Evolutionary conservation across 768 basidiomycete species (phyloP).

Genomic region (Amanita exitialis): DNA sequence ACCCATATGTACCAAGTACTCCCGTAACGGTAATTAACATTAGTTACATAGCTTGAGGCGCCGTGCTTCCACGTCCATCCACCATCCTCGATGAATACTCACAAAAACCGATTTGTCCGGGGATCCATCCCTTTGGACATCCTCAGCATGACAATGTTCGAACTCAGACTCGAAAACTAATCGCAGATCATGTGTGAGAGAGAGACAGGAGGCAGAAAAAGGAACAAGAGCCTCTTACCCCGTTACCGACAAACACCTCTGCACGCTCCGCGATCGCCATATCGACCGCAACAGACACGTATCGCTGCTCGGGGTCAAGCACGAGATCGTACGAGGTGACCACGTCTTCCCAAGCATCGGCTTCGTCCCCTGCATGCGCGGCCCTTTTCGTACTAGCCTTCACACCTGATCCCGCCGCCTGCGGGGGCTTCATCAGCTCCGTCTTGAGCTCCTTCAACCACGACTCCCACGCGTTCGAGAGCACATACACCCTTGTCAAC

Average conservation of each 20-base stretch:
- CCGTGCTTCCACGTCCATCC: not conserved
- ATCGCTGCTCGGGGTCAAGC: slow-evolving; percentile 33
- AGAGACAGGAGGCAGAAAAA: slow-evolving; percentile 1
- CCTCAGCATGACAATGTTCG: slow-evolving; percentile 38
- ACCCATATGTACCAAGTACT: not conserved
- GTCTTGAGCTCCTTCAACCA: not conserved
- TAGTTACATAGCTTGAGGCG: not conserved
- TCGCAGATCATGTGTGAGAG: not conserved
- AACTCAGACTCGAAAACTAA: slow-evolving; percentile 39
- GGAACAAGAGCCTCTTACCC: slow-evolving; percentile 27
- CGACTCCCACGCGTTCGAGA: slow-evolving; percentile 4
- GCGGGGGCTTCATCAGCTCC: not conserved
- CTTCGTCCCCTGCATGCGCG: slow-evolving; percentile 12
- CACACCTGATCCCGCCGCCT: slow-evolving; percentile 21
- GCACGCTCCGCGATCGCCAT: slow-evolving; percentile 51
- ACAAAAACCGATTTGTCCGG: slow-evolving; percentile 31
- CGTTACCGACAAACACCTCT: slow-evolving; percentile 53
- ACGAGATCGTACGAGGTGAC: slow-evolving; percentile 23
- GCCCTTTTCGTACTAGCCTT: slow-evolving; percentile 25
- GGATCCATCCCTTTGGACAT: slow-evolving; percentile 32
- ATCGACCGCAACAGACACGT: slow-evolving; percentile 44
- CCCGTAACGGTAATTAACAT: not conserved
- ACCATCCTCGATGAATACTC: slow-evolving; percentile 7
- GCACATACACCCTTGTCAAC: slow-evolving; percentile 16
- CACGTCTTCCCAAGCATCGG: slow-evolving; percentile 39